A percentile compares a stretch with the other conserved stretches of the same genome.
phyloP scores from a whole-genome alignment of 805 yeast species.

The Pichia insulana region DNA sequence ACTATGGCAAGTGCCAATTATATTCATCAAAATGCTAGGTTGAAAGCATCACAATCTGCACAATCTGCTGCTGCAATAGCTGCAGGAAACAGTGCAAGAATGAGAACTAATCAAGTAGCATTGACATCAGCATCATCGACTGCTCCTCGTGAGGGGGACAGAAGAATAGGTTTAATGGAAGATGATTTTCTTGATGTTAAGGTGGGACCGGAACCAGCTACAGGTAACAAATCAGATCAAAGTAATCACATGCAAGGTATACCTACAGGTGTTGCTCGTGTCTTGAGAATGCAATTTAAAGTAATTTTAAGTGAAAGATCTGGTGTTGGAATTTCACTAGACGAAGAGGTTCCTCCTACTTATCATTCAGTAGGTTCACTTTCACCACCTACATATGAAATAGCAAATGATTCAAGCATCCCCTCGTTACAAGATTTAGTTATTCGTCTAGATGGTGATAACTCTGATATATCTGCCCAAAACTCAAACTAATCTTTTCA shows the following conservation, averaged over 20 bases:
- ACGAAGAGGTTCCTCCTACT: constrained; percentile 97
- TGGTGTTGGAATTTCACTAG: constrained; percentile 97
- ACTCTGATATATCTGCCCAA: not conserved
- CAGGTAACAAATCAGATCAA: constrained; percentile 23
- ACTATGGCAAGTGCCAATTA: constrained; percentile 16
- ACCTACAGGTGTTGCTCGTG: constrained; percentile 93
- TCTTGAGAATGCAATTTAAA: constrained; percentile 88
- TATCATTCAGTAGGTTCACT: constrained; percentile 76
- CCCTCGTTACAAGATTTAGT: constrained; percentile 17
- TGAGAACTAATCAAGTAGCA: not conserved
- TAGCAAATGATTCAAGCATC: constrained; percentile 16
- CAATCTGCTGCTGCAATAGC: constrained; percentile 15
- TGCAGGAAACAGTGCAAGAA: constrained; percentile 5
- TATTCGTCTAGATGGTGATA: constrained; percentile 16
- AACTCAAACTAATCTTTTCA: not conserved
- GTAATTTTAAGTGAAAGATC: constrained; percentile 79
- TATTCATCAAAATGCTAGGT: constrained; percentile 15
- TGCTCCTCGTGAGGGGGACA: not conserved
- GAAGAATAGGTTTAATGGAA: constrained; percentile 5
- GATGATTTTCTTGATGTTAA: constrained; percentile 18
- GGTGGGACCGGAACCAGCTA: constrained; percentile 25
- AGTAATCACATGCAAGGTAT: constrained; percentile 41
- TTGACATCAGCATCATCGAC: not conserved
- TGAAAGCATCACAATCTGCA: constrained; percentile 6
- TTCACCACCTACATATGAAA: constrained; percentile 76